Evolutionary conservation across 2,329 filamentous ascomycete genomes (phyloP).

Genomic region (Ophiocordyceps camponoti-rufipedis): DNA sequence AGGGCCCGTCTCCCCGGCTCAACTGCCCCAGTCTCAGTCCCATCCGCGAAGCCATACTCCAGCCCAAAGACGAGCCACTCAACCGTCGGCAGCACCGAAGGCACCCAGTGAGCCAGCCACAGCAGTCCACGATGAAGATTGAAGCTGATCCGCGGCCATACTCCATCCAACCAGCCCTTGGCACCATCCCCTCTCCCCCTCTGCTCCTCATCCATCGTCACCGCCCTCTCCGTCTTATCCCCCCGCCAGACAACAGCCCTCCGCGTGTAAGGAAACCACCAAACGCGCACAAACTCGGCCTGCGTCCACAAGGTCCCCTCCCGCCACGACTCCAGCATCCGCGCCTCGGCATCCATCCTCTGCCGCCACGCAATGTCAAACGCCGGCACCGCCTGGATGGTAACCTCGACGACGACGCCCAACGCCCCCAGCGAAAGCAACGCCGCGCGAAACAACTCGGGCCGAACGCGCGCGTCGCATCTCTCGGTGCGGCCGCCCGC

Average conservation of each 20-base stretch:
- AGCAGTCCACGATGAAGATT: slow-evolving; percentile 86
- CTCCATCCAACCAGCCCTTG: slow-evolving; percentile 23
- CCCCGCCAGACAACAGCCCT: slow-evolving; percentile 81
- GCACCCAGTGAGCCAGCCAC: slow-evolving; percentile 59
- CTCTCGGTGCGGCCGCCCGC: slow-evolving; percentile 56
- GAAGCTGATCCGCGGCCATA: slow-evolving; percentile 39
- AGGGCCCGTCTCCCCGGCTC: slow-evolving; percentile 66
- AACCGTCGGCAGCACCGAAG: slow-evolving; percentile 65
- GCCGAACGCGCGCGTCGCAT: slow-evolving; percentile 51
- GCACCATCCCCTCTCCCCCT: background rate
- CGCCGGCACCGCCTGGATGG: slow-evolving; percentile 60
- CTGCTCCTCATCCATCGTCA: no score
- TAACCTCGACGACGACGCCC: slow-evolving; percentile 80
- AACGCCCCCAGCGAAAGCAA: slow-evolving; percentile 76
- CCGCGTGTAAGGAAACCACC: slow-evolving; percentile 93
- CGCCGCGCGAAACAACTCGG: slow-evolving; percentile 70
- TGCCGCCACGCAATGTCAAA: slow-evolving; percentile 83
- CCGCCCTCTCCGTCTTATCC: slow-evolving; percentile 37
- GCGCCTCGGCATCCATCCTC: slow-evolving; percentile 50
- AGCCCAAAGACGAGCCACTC: slow-evolving; percentile 96
- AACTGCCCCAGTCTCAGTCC: slow-evolving; percentile 50
- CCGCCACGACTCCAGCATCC: slow-evolving; percentile 55
- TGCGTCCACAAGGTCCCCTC: slow-evolving; percentile 57
- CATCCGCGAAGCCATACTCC: slow-evolving; percentile 80
- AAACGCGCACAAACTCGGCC: slow-evolving; percentile 80